phyloP scores from a whole-genome alignment of 2,329 filamentous ascomycete genomes.

The Ophiostoma sp. region DNA sequence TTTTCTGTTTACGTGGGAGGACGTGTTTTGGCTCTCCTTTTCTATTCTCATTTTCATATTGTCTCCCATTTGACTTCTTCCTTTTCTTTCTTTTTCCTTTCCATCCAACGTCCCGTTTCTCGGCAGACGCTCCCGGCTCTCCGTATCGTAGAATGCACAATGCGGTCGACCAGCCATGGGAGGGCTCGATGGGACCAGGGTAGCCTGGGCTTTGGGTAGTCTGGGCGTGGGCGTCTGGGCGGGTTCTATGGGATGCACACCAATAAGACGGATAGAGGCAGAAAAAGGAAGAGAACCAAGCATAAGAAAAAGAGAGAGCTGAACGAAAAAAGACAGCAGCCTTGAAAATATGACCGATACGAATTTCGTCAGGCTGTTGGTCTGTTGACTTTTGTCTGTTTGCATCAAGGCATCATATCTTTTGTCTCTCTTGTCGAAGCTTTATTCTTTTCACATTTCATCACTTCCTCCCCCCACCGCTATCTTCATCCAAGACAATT shows the following conservation, averaged over 20 bases:
- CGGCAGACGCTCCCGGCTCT: constrained; percentile 14
- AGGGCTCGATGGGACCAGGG: not conserved
- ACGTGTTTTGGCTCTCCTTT: not conserved
- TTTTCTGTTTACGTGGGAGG: not conserved
- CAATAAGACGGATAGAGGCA: constrained; percentile 4
- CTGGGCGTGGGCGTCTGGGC: constrained; percentile 1
- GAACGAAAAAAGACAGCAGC: constrained; percentile 6
- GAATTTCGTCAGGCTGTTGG: not conserved
- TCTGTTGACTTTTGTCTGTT: not conserved
- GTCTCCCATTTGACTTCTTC: not conserved
- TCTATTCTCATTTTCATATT: not conserved
- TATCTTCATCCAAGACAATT: not conserved
- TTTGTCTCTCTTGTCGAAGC: not conserved
- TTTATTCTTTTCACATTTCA: not conserved
- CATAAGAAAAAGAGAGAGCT: not conserved
- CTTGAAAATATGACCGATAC: constrained; percentile 5
- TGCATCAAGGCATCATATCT: not conserved
- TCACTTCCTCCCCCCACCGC: not conserved
- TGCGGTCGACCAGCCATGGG: not conserved
- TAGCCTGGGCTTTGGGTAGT: not conserved
- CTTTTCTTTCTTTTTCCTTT: not conserved
- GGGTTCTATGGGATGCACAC: not conserved
- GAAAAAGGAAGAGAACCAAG: not conserved
- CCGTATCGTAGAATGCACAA: constrained; percentile 5
- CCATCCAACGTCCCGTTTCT: constrained; percentile 11